Percentiles rank a stretch among this genome's conserved stretches.
Conservation (phyloP, 805 yeast species). For the Wickerhamomyces sydowiorum region DNA sequence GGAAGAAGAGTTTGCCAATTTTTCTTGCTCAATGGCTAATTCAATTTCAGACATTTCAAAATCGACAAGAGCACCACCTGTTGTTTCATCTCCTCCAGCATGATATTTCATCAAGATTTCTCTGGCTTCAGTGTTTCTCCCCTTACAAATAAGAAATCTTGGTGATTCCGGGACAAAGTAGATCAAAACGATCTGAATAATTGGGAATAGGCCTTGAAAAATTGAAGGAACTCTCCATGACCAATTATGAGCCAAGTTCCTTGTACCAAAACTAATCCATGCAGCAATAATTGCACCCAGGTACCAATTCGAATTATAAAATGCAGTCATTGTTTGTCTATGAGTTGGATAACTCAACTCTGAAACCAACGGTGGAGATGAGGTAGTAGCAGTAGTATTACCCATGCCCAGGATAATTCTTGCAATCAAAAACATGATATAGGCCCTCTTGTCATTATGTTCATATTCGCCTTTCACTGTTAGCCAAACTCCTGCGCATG, state of each 20-base stretch:
- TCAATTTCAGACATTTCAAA: conserved; percentile 36
- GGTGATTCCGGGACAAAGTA: conserved; percentile 39
- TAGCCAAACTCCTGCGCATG: conserved; percentile 25
- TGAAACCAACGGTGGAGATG: conserved; percentile 40
- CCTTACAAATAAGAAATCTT: conserved; percentile 33
- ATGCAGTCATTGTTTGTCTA: conserved; percentile 35
- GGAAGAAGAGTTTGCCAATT: conserved; percentile 23
- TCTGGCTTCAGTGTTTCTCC: conserved; percentile 34
- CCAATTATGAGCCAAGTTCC: conserved; percentile 20
- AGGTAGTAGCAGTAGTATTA: conserved; percentile 31
- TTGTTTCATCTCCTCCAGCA: conserved; percentile 25
- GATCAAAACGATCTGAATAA: conserved; percentile 19
- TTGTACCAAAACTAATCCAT: conserved; percentile 41
- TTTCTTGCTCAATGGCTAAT: conserved; percentile 35
- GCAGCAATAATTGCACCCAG: conserved; percentile 44
- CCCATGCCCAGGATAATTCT: conserved; percentile 45
- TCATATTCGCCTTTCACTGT: not conserved
- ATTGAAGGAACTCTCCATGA: conserved; percentile 48
- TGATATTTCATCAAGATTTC: conserved; percentile 31
- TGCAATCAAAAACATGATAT: conserved; percentile 1
- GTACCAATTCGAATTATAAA: conserved; percentile 43
- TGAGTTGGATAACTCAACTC: conserved; percentile 43
- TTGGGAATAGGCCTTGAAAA: conserved; percentile 34
- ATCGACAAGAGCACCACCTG: conserved; percentile 21
- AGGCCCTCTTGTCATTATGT: not conserved